Base-by-base conservation (phyloP, 805 yeast genomes). In the Starmerella kuoi region DNA sequence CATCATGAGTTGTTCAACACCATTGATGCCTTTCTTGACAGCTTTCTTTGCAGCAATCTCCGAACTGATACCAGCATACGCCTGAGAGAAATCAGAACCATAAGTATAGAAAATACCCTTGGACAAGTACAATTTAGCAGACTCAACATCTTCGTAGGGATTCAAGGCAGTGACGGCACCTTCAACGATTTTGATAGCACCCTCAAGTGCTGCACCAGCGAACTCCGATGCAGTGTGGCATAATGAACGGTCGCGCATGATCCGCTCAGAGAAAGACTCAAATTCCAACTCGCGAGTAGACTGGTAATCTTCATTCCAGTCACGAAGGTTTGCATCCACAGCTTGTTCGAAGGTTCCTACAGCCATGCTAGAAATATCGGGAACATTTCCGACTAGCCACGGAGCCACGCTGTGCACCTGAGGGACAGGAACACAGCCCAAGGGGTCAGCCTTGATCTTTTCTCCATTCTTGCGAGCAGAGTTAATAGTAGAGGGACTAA, bases 221-320 rank as follows among this genome's bases (percentile, higher is more conserved):
- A 88, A 91, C 36, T 84, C 95, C 53, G 71, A 75, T 36, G 80
- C 69, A 21, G 78, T 70, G 56, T 79, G 79, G 58, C 76, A 75
- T 44, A 85, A 64, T 40, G 85, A 61, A 51, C 78, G 75, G 57
- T 91, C 98, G 52, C 87, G 72, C 36, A 77, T 63, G 37, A 85
- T 67, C 48, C 87, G 72, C 47, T 82, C 86, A 41, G 72, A 73
- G 41, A 84, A 61, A 20, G 72, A 60, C 2, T 67, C 56, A 27
- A 68, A 65, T 25, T 85, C 76, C 47, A 85, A 68, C 50, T 86
- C 95, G 48, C 76, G 73, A 37, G 84, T 69, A 2, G 84, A 69
- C 65, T 91, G 97, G 56, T 76, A 76, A 53, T 91, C 96, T 51
- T 81, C 94, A 59, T 86, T 86, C 82, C 93, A 87, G 54, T 88